phyloP scores from a whole-genome alignment of 2,329 filamentous ascomycete species.

The Colletotrichum euphorbiae region DNA sequence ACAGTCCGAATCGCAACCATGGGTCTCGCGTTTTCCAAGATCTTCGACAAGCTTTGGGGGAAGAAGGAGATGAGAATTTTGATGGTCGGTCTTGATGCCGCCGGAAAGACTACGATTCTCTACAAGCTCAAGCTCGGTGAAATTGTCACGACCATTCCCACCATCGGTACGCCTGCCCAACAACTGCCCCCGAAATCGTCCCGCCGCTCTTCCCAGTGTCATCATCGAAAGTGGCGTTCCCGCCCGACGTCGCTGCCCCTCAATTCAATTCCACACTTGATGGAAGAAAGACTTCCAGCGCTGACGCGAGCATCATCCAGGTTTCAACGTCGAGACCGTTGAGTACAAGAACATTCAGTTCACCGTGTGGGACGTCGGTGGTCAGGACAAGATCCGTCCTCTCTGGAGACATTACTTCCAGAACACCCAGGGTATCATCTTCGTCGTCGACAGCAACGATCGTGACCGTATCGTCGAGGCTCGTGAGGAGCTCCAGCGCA shows the following conservation, averaged over 20 bases:
- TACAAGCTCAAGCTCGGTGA: conserved; percentile 99
- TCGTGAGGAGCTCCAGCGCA: conserved; percentile 94
- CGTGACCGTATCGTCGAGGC: conserved; percentile 98
- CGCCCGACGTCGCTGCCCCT: conserved; percentile 8
- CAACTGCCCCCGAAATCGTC: background rate
- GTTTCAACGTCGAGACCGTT: conserved; percentile 99
- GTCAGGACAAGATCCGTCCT: conserved; percentile 99
- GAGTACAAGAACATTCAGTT: conserved; percentile 99
- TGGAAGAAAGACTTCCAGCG: conserved; percentile 3
- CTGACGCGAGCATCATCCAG: conserved; percentile 56
- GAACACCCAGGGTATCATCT: conserved; percentile 99
- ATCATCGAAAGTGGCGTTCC: conserved; percentile 7
- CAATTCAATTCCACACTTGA: conserved; percentile 7
- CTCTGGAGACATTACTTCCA: conserved; percentile 99
- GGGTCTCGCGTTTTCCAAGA: conserved; percentile 97
- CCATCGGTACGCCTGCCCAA: conserved; percentile 77
- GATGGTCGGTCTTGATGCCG: conserved; percentile 99
- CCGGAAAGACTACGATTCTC: conserved; percentile 99
- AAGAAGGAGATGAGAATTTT: conserved; percentile 99
- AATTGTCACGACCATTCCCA: conserved; percentile 99
- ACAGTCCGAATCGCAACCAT: conserved; percentile 73
- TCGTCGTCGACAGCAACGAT: conserved; percentile 99
- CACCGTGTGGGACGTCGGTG: conserved; percentile 99
- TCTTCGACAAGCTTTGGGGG: conserved; percentile 96
- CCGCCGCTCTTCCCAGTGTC: background rate